phyloP scores from a whole-genome alignment of 2,329 filamentous ascomycete genomes.

The Kalaharituber pfeilii region DNA sequence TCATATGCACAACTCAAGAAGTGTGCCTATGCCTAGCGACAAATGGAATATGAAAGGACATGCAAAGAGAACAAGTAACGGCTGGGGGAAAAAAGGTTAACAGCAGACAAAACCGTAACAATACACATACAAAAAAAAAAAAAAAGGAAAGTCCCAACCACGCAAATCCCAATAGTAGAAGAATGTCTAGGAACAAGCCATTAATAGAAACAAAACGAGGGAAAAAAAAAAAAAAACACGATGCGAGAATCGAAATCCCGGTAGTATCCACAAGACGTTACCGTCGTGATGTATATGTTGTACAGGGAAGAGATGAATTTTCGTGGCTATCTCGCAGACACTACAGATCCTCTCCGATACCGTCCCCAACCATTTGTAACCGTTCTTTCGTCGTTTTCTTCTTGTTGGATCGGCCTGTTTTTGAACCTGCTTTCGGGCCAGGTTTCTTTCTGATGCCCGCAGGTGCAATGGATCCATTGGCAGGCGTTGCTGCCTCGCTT shows the following conservation, averaged over 20 bases:
- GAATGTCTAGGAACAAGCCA: too few species aligned
- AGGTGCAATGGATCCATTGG: slow-evolving; percentile 26
- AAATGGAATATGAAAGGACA: too few species aligned
- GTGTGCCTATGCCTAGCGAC: too few species aligned
- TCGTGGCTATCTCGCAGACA: neutral
- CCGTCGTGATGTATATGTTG: too few species aligned
- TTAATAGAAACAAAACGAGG: slow-evolving; percentile 6
- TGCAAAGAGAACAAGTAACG: too few species aligned
- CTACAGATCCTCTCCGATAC: too few species aligned
- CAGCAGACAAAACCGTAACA: slow-evolving; percentile 2
- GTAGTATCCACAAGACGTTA: slow-evolving; percentile 11
- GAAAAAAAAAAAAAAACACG: slow-evolving; percentile 3
- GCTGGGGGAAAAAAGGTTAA: too few species aligned
- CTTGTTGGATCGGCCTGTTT: slow-evolving; percentile 31
- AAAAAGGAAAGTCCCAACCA: neutral
- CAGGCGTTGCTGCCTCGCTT: slow-evolving; percentile 71
- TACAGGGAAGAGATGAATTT: too few species aligned
- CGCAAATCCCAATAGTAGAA: too few species aligned
- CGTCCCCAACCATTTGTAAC: slow-evolving; percentile 51
- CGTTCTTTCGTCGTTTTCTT: slow-evolving; percentile 53
- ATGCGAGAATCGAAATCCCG: slow-evolving; percentile 4
- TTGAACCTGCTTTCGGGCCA: slow-evolving; percentile 30
- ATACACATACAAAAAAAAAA: slow-evolving; percentile 1
- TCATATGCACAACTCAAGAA: too few species aligned
- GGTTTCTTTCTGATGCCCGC: slow-evolving; percentile 39